phyloP scores from a whole-genome alignment of 2,329 filamentous ascomycete genomes.

The Chrysoporthe austroafricana region DNA sequence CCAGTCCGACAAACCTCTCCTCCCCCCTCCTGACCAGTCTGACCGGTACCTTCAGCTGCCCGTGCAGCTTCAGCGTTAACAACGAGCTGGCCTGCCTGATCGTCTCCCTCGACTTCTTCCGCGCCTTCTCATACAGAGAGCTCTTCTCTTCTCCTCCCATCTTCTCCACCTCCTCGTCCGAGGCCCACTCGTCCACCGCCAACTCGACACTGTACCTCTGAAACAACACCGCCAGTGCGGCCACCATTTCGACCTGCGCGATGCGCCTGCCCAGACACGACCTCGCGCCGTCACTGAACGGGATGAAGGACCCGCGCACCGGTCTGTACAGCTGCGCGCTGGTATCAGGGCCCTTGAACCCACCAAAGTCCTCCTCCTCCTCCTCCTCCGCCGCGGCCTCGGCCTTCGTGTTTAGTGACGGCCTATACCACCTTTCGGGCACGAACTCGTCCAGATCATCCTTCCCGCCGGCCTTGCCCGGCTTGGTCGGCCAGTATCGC shows the following conservation, averaged over 20 bases:
- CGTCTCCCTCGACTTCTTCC: constrained; percentile 54
- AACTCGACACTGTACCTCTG: constrained; percentile 70
- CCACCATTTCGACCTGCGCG: constrained; percentile 62
- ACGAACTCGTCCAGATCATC: constrained; percentile 69
- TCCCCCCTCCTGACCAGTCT: constrained; percentile 69
- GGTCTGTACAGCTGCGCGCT: constrained; percentile 65
- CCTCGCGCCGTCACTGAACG: constrained; percentile 62
- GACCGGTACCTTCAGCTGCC: constrained; percentile 63
- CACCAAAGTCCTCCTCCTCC: constrained; percentile 53
- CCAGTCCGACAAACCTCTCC: constrained; percentile 65
- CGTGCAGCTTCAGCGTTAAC: constrained; percentile 73
- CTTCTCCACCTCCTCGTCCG: constrained; percentile 54
- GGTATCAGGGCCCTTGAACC: constrained; percentile 63
- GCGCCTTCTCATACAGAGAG: constrained; percentile 64
- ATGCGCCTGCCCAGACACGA: constrained; percentile 62
- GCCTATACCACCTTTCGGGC: constrained; percentile 72
- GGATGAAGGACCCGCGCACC: constrained; percentile 58
- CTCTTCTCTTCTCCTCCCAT: constrained; percentile 53
- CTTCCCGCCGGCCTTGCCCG: constrained; percentile 47
- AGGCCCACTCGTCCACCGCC: constrained; percentile 64
- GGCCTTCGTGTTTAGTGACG: constrained; percentile 26
- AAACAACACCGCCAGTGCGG: constrained; percentile 58
- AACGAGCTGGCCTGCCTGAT: constrained; percentile 62
- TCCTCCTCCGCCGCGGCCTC: constrained; percentile 34
- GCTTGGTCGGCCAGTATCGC: constrained; percentile 68